These are phyloP conservation scores for Trichoderma brevicompactum DNA, from an alignment of 2,329 filamentous ascomycete species.

Conservation along the genomic window DNA sequence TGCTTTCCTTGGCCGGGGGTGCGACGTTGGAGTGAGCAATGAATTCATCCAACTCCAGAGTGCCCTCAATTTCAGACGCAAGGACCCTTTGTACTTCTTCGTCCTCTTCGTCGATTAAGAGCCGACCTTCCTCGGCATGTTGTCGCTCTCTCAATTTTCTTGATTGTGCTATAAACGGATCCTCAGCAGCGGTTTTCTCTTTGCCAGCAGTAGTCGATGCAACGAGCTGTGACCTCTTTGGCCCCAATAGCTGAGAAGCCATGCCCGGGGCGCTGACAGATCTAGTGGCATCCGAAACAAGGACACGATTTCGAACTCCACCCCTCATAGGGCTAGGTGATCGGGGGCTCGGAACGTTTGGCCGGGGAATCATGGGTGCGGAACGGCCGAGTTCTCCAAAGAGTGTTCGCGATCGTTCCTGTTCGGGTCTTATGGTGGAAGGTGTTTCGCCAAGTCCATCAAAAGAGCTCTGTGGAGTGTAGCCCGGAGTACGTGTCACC, in stretches of 20 bases:
- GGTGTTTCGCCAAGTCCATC: conserved; percentile 47
- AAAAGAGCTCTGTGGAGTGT: conserved; percentile 65
- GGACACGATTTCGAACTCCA: conserved; percentile 56
- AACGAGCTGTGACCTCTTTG: conserved; percentile 45
- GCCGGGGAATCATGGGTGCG: conserved; percentile 59
- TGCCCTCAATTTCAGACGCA: conserved; percentile 63
- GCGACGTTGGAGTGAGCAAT: conserved; percentile 63
- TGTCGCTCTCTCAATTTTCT: conserved; percentile 58
- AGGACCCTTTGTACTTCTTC: conserved; percentile 68
- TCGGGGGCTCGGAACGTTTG: conserved; percentile 61
- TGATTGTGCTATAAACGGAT: conserved; percentile 56
- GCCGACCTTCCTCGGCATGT: conserved; percentile 60
- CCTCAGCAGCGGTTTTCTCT: conserved; percentile 46
- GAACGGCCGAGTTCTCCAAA: conserved; percentile 60
- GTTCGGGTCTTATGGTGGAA: conserved; percentile 45
- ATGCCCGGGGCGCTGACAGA: conserved; percentile 65
- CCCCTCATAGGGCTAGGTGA: conserved; percentile 73
- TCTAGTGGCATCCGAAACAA: conserved; percentile 55
- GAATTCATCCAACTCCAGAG: conserved; percentile 67
- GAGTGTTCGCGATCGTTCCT: conserved; percentile 50
- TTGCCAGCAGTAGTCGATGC: conserved; percentile 46
- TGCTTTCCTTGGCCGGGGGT: conserved; percentile 58
- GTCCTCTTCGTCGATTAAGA: conserved; percentile 70
- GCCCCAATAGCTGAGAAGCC: conserved; percentile 58
- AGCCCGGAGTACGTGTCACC: conserved; percentile 51